Evolutionary conservation across 1,139 yeast species (phyloP), one percentile per base, ranked within the genome.

Genomic region (Wickerhamomyces sp.): DNA sequence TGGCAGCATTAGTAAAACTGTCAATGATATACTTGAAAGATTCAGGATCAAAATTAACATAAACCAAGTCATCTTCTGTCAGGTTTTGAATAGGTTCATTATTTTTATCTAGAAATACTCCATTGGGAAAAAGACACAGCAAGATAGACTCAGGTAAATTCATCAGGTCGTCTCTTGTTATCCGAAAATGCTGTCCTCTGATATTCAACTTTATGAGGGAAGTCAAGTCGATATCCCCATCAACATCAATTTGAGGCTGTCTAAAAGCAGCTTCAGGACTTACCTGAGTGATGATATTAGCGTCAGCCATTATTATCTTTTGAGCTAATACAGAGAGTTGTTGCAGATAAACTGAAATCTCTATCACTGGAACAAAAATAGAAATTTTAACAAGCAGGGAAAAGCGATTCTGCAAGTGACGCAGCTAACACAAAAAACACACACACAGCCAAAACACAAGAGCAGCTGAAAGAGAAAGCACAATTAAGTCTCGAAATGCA

Each of bases 91-190:
- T 83, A n/a, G 83, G 83, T 43, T 78, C 81, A 3, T 94, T 95
- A 38, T 76, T 65, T 40, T 72, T 71, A 58, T 87, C 94, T 43
- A 86, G 72, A 57, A 86, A 82, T 7, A 89, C 90, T 28, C 97
- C 97, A 49, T 87, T 86, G 14, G 97, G 96, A 61, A 81, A 94
- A 40, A 87, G 65, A 51, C 97, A 88, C 41, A 90, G 73, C 45
- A 94, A 67, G 25, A 94, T 81, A 47, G 92, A 80, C 60, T 94
- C 97, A 1, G 98, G 97, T 38, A 92, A 68, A 41, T 90, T 79
- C 84, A 89, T 81, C 49, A 92, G 72, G 59, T 88, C 96, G 51
- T 88, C 96, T 47, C 96, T 71, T 2, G 95, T 80, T 37, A 92
- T 81, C 40, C 79, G 75, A 60, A 82, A 86, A 44, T 64, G 59